Evolutionary conservation across 1,139 yeast genomes (phyloP), one percentile per base, ranked within the genome.

Genomic region (Lodderomyces elongisporus): DNA sequence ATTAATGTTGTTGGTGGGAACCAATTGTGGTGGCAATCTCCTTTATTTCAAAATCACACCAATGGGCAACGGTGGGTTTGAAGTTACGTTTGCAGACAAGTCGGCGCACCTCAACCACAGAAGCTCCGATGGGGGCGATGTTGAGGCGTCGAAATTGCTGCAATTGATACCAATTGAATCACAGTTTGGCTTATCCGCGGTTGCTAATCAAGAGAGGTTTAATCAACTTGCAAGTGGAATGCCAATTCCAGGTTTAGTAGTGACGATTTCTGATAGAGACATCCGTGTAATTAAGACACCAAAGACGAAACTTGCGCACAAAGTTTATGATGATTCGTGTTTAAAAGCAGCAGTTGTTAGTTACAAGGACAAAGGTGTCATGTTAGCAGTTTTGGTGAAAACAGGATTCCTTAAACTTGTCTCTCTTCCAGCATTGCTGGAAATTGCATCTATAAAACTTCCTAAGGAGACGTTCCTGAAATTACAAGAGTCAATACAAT

Each of bases 1-100:
- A 14, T 74, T 91, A 31, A 51, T 85, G 21, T 58, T 89, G 54
- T 61, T 77, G 22, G 83, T 81, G 10, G 99, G 98, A 18, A 83
- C 96, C 0, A 75, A 78, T 37, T 63, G 65, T 21, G 98, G 98
- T 12, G 85, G 74, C 13, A 66, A 85, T 37, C 54, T 88, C 13
- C 46, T 81, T 18, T 70, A 79, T 0, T 85, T 75, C 56, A 79
- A 81, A 48, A 58, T 91, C 2, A 53, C 80, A 4, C 95, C 95
- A 1, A 76, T 72, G 34, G 58, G 71, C 0, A 66, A 70, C 25
- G 95, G 95, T 4, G 79, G 85, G 18, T 89, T 79, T 51, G 62
- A 66, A 25, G 85, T 77, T 0, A 71, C 70, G 8, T 70, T 73
- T 41, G 68, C 75, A 4, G 83, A 79, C 34, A 67, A 63, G 37